Evolutionary conservation across 176 grass and related monocot genomes (phyloP).

Genomic region (Avena eriantha): DNA sequence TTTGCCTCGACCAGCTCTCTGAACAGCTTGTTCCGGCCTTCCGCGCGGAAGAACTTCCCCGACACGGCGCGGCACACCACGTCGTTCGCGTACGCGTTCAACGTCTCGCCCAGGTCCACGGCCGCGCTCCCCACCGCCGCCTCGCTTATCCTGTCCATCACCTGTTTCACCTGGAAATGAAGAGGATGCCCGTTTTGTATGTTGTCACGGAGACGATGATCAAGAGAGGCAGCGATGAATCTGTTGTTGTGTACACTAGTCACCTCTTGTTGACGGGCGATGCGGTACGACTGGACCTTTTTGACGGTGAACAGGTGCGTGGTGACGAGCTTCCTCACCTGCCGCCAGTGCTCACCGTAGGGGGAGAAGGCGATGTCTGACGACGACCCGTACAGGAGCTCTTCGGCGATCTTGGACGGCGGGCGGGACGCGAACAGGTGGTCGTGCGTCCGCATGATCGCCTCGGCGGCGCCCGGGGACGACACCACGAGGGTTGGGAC

Average conservation of each 20-base stretch:
- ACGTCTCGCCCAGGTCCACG: constrained; percentile 33
- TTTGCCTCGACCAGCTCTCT: background rate
- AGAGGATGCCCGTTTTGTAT: background rate
- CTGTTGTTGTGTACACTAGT: background rate
- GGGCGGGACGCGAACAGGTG: constrained; percentile 18
- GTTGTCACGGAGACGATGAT: background rate
- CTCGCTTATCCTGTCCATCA: background rate
- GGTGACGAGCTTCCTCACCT: constrained; percentile 22
- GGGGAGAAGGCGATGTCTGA: background rate
- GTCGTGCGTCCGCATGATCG: constrained; percentile 9
- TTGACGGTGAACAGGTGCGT: background rate
- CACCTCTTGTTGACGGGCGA: constrained; percentile 7
- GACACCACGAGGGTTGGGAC: constrained; percentile 10
- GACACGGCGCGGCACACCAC: constrained; percentile 39
- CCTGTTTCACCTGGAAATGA: constrained; percentile 3
- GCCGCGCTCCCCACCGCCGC: background rate
- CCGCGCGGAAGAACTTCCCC: constrained; percentile 34
- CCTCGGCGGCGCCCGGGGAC: background rate
- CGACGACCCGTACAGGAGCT: background rate
- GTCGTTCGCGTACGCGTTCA: constrained; percentile 34
- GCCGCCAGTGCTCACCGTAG: constrained; percentile 21
- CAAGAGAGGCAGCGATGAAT: background rate
- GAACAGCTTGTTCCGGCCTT: constrained; percentile 32
- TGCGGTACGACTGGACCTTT: constrained; percentile 14
- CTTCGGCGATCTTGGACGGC: background rate